These are phyloP conservation scores for Colletotrichum godetiae DNA, from an alignment of 2,329 filamentous ascomycete species.

Conservation along the genomic window DNA sequence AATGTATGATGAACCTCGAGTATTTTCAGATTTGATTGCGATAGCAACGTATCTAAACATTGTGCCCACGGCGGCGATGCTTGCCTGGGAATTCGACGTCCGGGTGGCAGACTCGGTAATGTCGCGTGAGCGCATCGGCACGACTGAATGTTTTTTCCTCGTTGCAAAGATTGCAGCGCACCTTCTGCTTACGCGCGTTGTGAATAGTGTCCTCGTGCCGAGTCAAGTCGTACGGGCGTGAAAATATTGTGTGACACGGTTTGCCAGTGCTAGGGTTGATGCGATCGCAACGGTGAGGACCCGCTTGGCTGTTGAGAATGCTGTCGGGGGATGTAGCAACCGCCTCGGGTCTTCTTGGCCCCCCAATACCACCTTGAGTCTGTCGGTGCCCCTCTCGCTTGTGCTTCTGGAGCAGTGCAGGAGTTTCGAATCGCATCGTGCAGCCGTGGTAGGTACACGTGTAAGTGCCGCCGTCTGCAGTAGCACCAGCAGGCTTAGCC, in stretches of 20 bases:
- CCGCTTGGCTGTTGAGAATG: slow-evolving; percentile 85
- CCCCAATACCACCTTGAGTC: slow-evolving; percentile 65
- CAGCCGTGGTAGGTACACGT: slow-evolving; percentile 97
- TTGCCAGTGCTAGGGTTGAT: slow-evolving; percentile 96
- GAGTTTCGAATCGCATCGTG: slow-evolving; percentile 87
- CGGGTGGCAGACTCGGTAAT: slow-evolving; percentile 94
- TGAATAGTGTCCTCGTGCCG: slow-evolving; percentile 98
- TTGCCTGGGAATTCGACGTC: slow-evolving; percentile 85
- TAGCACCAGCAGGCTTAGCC: slow-evolving; percentile 68
- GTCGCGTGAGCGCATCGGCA: slow-evolving; percentile 91
- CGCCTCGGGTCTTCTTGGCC: slow-evolving; percentile 42
- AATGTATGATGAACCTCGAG: too few species aligned
- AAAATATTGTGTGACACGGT: slow-evolving; percentile 94
- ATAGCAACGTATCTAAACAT: neutral
- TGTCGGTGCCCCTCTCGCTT: slow-evolving; percentile 93
- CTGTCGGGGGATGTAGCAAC: slow-evolving; percentile 57
- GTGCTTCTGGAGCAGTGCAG: slow-evolving; percentile 89
- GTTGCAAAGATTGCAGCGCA: slow-evolving; percentile 90
- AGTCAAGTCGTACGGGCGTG: slow-evolving; percentile 94
- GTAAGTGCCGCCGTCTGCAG: slow-evolving; percentile 87
- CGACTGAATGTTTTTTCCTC: slow-evolving; percentile 98
- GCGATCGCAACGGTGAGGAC: slow-evolving; percentile 91
- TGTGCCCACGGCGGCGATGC: slow-evolving; percentile 49
- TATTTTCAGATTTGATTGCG: neutral
- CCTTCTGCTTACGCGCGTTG: slow-evolving; percentile 93